Evolutionary conservation across 495 filamentous ascomycete species (phyloP).

Genomic region (Aspergillus egyptiacus): DNA sequence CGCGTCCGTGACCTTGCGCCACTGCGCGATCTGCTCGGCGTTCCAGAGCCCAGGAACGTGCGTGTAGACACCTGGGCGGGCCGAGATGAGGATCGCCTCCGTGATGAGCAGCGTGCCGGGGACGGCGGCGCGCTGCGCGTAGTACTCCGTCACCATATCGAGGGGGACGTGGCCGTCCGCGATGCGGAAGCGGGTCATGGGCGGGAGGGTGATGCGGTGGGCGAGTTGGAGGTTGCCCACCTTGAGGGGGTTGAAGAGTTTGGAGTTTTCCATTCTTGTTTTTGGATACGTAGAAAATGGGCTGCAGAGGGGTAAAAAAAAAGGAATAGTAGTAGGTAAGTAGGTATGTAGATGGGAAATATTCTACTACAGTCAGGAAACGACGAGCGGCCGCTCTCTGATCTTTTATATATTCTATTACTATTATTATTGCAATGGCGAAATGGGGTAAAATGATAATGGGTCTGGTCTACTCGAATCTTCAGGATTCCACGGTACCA

Average conservation of each 20-base stretch:
- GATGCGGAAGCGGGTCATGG: conserved; percentile 45
- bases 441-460: neutral
- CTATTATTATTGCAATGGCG: too few relatives aligned
- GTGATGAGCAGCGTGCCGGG: conserved; percentile 48
- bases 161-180: conserved; percentile 30
- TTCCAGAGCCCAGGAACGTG: conserved; percentile 61
- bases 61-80: conserved; percentile 37
- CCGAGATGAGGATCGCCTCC: conserved; percentile 61
- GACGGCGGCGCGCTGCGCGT: conserved; percentile 43
- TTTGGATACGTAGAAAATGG: neutral
- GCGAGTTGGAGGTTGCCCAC: conserved; percentile 37
- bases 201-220: conserved; percentile 48
- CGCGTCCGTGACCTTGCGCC: conserved; percentile 46
- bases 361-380: too few relatives aligned
- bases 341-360: neutral
- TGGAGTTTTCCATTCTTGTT: neutral
- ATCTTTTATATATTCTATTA: too few relatives aligned
- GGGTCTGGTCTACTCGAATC: neutral
- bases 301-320: neutral
- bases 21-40: conserved; percentile 47
- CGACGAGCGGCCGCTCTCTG: too few relatives aligned
- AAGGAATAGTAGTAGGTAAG: neutral
- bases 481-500: too few relatives aligned
- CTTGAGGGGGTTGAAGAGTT: conserved; percentile 47
- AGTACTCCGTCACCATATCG: conserved; percentile 43